Percentiles rank a stretch among this genome's conserved stretches.
These are phyloP conservation scores for Aspergillus fructus DNA, from an alignment of 2,329 filamentous ascomycete species.

Conservation along the genomic window DNA sequence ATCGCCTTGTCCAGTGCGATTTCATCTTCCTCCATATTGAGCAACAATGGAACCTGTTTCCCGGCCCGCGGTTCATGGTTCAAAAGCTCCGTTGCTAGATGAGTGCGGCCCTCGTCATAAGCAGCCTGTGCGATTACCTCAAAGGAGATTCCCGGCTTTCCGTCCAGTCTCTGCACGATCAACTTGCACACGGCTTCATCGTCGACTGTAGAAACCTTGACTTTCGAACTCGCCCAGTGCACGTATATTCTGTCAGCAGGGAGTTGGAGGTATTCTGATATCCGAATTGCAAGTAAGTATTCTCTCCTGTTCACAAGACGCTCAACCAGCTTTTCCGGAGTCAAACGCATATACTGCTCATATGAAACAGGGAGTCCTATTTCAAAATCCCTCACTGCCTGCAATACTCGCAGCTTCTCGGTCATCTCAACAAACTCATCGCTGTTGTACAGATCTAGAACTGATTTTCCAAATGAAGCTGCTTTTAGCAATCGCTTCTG, in stretches of 20 bases:
- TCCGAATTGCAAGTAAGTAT: constrained; percentile 83
- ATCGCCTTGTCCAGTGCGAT: constrained; percentile 95
- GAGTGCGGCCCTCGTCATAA: constrained; percentile 85
- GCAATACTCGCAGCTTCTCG: constrained; percentile 86
- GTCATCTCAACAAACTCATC: constrained; percentile 99
- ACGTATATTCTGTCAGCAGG: constrained; percentile 90
- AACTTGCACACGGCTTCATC: constrained; percentile 84
- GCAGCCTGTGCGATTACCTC: constrained; percentile 90
- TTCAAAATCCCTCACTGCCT: constrained; percentile 87
- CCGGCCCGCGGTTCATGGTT: constrained; percentile 93
- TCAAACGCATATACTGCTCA: constrained; percentile 88
- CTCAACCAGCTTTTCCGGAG: constrained; percentile 81
- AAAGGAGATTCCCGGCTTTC: constrained; percentile 91
- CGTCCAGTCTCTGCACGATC: constrained; percentile 81
- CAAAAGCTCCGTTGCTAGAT: constrained; percentile 85
- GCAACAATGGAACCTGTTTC: constrained; percentile 88
- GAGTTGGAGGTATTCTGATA: constrained; percentile 83
- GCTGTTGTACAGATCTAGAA: constrained; percentile 94
- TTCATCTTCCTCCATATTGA: constrained; percentile 94
- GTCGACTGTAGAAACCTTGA: constrained; percentile 77
- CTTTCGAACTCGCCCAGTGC: constrained; percentile 95
- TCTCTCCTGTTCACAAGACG: constrained; percentile 85
- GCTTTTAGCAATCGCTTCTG: constrained; percentile 96
- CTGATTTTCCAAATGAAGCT: constrained; percentile 95
- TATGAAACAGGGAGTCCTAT: constrained; percentile 88